Base-by-base conservation (phyloP, 768 basidiomycete species). In the Sporobolomyces roseus region DNA sequence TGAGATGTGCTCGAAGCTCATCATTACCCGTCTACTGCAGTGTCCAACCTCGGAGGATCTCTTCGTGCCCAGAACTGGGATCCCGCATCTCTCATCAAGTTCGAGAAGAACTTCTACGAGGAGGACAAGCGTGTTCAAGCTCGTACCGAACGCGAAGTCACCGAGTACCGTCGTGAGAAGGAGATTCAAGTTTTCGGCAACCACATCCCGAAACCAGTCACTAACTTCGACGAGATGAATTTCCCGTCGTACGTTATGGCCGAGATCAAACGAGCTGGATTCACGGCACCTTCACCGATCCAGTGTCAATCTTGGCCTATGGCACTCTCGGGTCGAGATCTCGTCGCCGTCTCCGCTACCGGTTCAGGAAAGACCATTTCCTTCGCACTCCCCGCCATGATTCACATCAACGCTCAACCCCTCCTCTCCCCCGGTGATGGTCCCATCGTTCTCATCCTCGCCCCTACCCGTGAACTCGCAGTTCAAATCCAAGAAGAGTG, bases 281-380 rank as follows among this genome's bases (percentile, higher is more conserved):
- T 99, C 81, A 79, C 86, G 33, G 78, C 84, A 2, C 96, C 96
- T 0, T 93, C 94, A 10, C 88, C 96, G 55, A 98, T 99, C 77
- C 96, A 99, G 78, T 96, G 94, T 77, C 96, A 99, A 79, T 89
- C 93, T 23, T 99, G 96, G 96, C 96, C 96, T 0, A 98, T 98
- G 93, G 94, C 96, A 4, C 72, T 73, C 45, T 64, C 62, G 19
- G 71, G 71, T 51, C 71, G 71, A 29, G 71, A 73, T 64, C 67
- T 73, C 67, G 79, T 80, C 71, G 96, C 94, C 63, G 91, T 99
- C 75, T 93, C 96, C 43, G 93, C 97, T 80, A 99, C 96, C 13
- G 96, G 96, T 64, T 93, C 91, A 79, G 96, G 96, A 65, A 99
- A 99, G 82, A 99, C 96, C 10, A 97, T 99, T 64, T 86, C 93